Conservation (phyloP, 768 basidiomycete species). For the Amanita brunnescens region DNA sequence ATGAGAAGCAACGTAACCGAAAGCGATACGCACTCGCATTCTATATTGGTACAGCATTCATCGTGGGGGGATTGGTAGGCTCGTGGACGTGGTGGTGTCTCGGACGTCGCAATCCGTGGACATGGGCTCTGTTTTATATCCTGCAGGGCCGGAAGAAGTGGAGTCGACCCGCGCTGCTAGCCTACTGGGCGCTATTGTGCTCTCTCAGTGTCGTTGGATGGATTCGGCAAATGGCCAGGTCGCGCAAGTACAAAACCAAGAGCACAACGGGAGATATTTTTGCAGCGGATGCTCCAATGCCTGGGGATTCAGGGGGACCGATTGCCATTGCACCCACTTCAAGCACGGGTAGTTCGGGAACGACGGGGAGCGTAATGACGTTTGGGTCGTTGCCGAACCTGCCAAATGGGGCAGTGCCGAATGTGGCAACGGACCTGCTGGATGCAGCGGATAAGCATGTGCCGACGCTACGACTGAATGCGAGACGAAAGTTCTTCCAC, state of each 20-base stretch:
- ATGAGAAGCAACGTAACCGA: slow-evolving; percentile 64
- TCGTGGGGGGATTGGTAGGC: slow-evolving; percentile 79
- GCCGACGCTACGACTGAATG: slow-evolving; percentile 84
- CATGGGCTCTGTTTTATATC: slow-evolving; percentile 75
- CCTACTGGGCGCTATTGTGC: slow-evolving; percentile 79
- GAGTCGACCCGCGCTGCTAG: slow-evolving; percentile 69
- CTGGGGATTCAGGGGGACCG: slow-evolving; percentile 12
- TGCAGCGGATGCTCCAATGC: slow-evolving; percentile 16
- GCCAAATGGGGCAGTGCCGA: slow-evolving; percentile 35
- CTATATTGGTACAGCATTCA: slow-evolving; percentile 64
- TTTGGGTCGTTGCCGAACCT: slow-evolving; percentile 43
- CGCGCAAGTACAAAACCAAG: slow-evolving; percentile 55
- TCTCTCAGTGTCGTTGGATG: slow-evolving; percentile 88
- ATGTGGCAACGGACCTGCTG: slow-evolving; percentile 56
- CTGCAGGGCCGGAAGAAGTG: slow-evolving; percentile 69
- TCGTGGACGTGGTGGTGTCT: slow-evolving; percentile 91
- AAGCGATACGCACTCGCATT: slow-evolving; percentile 80
- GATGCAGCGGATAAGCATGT: slow-evolving; percentile 88
- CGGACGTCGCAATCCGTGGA: slow-evolving; percentile 74
- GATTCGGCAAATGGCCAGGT: slow-evolving; percentile 82
- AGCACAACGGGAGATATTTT: slow-evolving; percentile 30
- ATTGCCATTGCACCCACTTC: slow-evolving; percentile 2
- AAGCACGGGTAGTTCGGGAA: slow-evolving; percentile 6
- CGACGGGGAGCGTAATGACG: slow-evolving; percentile 20
- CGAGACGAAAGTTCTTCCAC: slow-evolving; percentile 94